Percentiles rank a stretch among this genome's conserved stretches.
phyloP scores from a whole-genome alignment of 345 rosid genomes.

The Kernera saxatilis region DNA sequence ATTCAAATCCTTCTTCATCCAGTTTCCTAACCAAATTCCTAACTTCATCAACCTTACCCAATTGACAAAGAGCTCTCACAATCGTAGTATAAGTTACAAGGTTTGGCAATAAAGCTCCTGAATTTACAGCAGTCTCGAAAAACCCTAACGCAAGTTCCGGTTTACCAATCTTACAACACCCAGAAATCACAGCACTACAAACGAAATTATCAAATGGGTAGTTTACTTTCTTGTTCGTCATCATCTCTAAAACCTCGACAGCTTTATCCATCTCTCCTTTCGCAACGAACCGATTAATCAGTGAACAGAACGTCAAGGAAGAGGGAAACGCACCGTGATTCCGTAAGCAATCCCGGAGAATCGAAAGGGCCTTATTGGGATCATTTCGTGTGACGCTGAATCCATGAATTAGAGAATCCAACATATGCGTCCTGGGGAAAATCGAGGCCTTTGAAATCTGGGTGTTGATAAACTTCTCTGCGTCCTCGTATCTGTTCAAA shows the following conservation, averaged over 20 bases:
- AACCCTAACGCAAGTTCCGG: constrained; percentile 61
- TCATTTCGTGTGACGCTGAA: constrained; percentile 35
- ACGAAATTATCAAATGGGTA: constrained; percentile 70
- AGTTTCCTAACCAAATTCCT: constrained; percentile 39
- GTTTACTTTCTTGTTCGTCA: constrained; percentile 38
- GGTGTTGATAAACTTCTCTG: constrained; percentile 43
- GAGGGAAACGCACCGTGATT: constrained; percentile 54
- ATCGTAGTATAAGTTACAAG: constrained; percentile 58
- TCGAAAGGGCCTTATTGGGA: constrained; percentile 43
- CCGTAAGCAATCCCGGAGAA: constrained; percentile 43
- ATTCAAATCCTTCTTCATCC: constrained; percentile 46
- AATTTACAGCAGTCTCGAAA: constrained; percentile 40
- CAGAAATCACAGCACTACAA: constrained; percentile 60
- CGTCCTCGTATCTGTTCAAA: constrained; percentile 53
- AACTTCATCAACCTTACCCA: constrained; percentile 56
- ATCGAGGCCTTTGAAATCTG: constrained; percentile 34
- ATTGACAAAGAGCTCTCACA: constrained; percentile 50
- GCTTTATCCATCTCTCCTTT: constrained; percentile 52
- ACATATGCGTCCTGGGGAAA: constrained; percentile 28
- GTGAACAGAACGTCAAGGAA: constrained; percentile 46
- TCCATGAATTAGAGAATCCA: constrained; percentile 57
- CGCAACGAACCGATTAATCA: constrained; percentile 48
- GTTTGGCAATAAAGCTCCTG: constrained; percentile 56
- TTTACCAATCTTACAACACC: constrained; percentile 60
- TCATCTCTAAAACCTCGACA: constrained; percentile 58